Evolutionary conservation across 2,329 filamentous ascomycete genomes (phyloP).

Genomic region (Apiospora pterosperma): DNA sequence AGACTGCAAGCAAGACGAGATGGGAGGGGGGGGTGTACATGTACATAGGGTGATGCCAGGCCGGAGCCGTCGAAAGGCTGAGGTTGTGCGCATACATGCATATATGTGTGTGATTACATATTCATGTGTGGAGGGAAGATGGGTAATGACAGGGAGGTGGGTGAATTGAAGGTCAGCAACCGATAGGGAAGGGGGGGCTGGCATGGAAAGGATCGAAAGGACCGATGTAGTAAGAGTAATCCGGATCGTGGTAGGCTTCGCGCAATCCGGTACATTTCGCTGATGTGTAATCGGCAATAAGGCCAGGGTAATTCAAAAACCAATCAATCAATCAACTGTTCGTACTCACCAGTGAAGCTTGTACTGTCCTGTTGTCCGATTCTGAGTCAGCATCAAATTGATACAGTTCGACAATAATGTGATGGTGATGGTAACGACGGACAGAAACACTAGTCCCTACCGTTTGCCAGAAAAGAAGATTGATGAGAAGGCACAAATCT

Average conservation of each 20-base stretch:
- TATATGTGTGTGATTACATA: slow-evolving; percentile 28
- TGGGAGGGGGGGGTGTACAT: slow-evolving; percentile 19
- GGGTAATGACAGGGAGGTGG: slow-evolving; percentile 15
- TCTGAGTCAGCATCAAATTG: slow-evolving; percentile 28
- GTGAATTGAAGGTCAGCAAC: slow-evolving; percentile 18
- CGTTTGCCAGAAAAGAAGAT: not conserved
- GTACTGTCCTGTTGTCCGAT: slow-evolving; percentile 22
- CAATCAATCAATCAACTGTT: not conserved
- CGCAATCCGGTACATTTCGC: not conserved
- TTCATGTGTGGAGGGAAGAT: slow-evolving; percentile 18
- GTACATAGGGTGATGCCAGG: slow-evolving; percentile 15
- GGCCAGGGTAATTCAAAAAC: not conserved
- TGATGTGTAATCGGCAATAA: not conserved
- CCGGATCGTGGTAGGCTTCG: not conserved
- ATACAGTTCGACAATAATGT: not conserved
- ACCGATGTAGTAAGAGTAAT: not conserved
- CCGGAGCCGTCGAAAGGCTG: slow-evolving; percentile 23
- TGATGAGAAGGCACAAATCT: not conserved
- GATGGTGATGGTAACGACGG: not conserved
- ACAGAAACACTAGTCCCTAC: not conserved
- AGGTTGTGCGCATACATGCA: slow-evolving; percentile 24
- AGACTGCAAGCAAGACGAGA: slow-evolving; percentile 15
- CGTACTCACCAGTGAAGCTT: slow-evolving; percentile 24
- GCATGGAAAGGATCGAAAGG: slow-evolving; percentile 7
- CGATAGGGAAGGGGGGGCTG: slow-evolving; percentile 15